A percentile compares a stretch with the other conserved stretches of the same genome.
These are phyloP conservation scores for Sporothrix brasiliensis DNA, from an alignment of 2,329 filamentous ascomycete genomes.

Conservation along the genomic window DNA sequence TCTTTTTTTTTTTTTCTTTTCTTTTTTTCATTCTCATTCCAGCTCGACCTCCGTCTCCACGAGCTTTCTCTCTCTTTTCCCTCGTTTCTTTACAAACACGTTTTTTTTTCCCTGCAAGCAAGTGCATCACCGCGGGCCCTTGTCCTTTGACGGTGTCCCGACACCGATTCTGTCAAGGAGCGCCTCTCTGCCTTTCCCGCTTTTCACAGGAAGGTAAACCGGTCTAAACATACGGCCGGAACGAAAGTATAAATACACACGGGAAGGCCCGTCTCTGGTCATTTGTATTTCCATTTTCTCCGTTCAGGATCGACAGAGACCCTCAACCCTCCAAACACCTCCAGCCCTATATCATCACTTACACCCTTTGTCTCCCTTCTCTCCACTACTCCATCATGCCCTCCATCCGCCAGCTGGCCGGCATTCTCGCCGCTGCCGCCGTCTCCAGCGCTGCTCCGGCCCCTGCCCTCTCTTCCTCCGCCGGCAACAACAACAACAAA, in stretches of 20 bases:
- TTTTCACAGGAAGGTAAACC: not conserved
- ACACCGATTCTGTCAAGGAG: not conserved
- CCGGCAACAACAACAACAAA: slow-evolving; percentile 17
- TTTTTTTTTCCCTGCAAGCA: not conserved
- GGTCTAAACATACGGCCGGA: not conserved
- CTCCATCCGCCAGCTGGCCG: slow-evolving; percentile 23
- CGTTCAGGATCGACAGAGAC: not conserved
- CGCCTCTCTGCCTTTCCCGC: not conserved
- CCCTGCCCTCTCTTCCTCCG: not conserved
- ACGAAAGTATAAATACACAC: slow-evolving; percentile 8
- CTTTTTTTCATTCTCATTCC: not conserved
- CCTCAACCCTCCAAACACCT: not conserved
- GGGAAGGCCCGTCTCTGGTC: not conserved
- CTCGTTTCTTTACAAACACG: not conserved
- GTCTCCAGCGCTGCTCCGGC: slow-evolving; percentile 19
- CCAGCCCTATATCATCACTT: not conserved
- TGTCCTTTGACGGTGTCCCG: no score
- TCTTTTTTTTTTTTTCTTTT: not conserved
- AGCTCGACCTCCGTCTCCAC: slow-evolving; percentile 1
- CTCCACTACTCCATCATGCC: slow-evolving; percentile 12
- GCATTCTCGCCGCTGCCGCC: slow-evolving; percentile 17
- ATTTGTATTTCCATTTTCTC: not conserved
- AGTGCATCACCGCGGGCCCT: no score
- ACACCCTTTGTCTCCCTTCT: not conserved
- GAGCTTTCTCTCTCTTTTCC: not conserved